Conservation (phyloP, 805 yeast genomes). For the Yarrowia keelungensis region DNA sequence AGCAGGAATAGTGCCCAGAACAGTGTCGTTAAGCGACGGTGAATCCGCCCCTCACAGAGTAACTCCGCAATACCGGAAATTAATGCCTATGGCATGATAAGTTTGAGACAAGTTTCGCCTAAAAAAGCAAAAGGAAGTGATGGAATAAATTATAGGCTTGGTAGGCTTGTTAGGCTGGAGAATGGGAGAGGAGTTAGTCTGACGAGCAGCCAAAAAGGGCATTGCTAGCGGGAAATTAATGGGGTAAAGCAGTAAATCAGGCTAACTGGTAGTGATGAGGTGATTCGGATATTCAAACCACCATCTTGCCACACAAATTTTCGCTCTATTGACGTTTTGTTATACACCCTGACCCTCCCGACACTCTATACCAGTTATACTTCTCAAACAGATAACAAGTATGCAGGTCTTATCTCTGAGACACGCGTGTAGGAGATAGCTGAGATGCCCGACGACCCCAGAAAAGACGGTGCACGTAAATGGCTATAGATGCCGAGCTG, state of each 20-base stretch:
- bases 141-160: not conserved
- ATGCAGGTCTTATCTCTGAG: constrained; percentile 32
- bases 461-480: no score
- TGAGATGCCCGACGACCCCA: constrained; percentile 1
- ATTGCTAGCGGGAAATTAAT: not conserved
- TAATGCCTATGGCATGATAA: constrained; percentile 17
- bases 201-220: not conserved
- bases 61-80: constrained; percentile 16
- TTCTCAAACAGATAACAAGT: constrained; percentile 13
- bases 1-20: no score
- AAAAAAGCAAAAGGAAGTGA: not conserved
- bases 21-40: no score
- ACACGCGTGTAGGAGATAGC: constrained; percentile 14
- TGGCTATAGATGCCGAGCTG: constrained; percentile 3
- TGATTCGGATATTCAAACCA: no score
- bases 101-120: constrained; percentile 17
- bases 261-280: no score
- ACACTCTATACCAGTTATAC: not conserved
- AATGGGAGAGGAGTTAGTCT: not conserved
- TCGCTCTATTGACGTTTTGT: no score
- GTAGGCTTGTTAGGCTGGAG: not conserved
- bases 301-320: no score
- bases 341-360: constrained; percentile 2
- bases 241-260: no score
- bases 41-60: not conserved